Conservation (phyloP, 768 basidiomycete genomes). For the Pleurotus sapidus region DNA sequence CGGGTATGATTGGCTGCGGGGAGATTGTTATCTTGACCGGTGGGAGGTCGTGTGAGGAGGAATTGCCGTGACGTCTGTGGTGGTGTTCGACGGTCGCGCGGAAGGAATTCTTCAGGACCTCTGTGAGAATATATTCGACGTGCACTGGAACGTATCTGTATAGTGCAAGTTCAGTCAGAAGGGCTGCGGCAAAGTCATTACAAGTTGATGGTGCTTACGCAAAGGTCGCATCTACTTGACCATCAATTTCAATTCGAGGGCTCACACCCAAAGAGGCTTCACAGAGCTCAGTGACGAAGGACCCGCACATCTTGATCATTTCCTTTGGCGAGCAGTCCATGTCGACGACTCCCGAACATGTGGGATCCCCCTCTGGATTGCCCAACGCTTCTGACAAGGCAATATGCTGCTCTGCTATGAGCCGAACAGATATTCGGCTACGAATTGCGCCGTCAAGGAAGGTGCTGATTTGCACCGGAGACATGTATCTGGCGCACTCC, state of each 20-base stretch:
- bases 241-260: conserved; percentile 70
- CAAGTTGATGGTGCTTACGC: conserved; percentile 52
- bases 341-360: conserved; percentile 66
- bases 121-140: conserved; percentile 88
- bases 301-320: conserved; percentile 77
- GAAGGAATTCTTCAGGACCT: conserved; percentile 89
- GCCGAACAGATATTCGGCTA: conserved; percentile 81
- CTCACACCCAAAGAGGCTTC: conserved; percentile 77
- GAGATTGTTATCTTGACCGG: conserved; percentile 74
- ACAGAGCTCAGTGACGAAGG: conserved; percentile 83
- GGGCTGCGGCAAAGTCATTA: background rate
- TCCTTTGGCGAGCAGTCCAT: conserved; percentile 65
- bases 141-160: conserved; percentile 84
- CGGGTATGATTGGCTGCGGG: conserved; percentile 38
- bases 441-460: conserved; percentile 85
- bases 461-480: conserved; percentile 70
- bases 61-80: conserved; percentile 33
- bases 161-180: conserved; percentile 3
- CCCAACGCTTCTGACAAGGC: conserved; percentile 71
- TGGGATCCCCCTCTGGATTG: conserved; percentile 23
- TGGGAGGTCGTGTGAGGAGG: conserved; percentile 39
- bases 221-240: conserved; percentile 67
- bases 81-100: conserved; percentile 85
- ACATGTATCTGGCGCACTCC: conserved; percentile 82
- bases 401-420: conserved; percentile 92